Evolutionary conservation across 2,329 filamentous ascomycete genomes (phyloP).

Genomic region (Lizonia empirigonia): DNA sequence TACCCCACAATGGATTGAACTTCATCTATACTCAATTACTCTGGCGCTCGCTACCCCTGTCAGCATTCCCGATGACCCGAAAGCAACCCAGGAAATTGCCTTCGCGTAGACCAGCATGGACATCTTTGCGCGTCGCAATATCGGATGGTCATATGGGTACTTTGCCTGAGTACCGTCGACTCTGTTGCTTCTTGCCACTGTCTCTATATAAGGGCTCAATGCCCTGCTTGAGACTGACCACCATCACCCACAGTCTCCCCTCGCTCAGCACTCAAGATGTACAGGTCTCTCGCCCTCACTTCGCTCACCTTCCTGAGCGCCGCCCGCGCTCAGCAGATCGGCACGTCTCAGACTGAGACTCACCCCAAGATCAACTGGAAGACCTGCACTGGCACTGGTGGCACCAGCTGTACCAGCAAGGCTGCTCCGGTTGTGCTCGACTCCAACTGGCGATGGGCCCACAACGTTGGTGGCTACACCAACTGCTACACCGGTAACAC

Average conservation of each 20-base stretch:
- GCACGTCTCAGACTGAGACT: constrained; percentile 48
- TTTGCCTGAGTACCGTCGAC: constrained; percentile 16
- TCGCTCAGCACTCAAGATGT: constrained; percentile 44
- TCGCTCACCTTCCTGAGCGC: constrained; percentile 49
- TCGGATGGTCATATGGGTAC: constrained; percentile 26
- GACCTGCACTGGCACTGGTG: constrained; percentile 49
- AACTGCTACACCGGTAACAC: constrained; percentile 57
- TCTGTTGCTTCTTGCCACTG: not conserved
- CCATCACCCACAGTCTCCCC: constrained; percentile 37
- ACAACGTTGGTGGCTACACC: constrained; percentile 52
- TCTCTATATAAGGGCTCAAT: constrained; percentile 36
- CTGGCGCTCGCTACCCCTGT: constrained; percentile 23
- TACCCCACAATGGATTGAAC: constrained; percentile 37
- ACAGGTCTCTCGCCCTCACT: constrained; percentile 48
- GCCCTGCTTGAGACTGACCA: constrained; percentile 15
- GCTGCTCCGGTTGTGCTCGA: constrained; percentile 50
- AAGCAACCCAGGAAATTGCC: constrained; percentile 29
- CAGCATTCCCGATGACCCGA: constrained; percentile 42
- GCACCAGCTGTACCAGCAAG: constrained; percentile 48
- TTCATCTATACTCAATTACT: constrained; percentile 47
- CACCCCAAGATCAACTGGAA: constrained; percentile 51
- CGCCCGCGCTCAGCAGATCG: constrained; percentile 51
- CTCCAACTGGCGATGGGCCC: constrained; percentile 59
- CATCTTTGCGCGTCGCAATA: constrained; percentile 27
- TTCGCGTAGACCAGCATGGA: constrained; percentile 18